These are phyloP conservation scores for Cladosporium sp. DNA, from an alignment of 2,329 filamentous ascomycete species.

Conservation along the genomic window DNA sequence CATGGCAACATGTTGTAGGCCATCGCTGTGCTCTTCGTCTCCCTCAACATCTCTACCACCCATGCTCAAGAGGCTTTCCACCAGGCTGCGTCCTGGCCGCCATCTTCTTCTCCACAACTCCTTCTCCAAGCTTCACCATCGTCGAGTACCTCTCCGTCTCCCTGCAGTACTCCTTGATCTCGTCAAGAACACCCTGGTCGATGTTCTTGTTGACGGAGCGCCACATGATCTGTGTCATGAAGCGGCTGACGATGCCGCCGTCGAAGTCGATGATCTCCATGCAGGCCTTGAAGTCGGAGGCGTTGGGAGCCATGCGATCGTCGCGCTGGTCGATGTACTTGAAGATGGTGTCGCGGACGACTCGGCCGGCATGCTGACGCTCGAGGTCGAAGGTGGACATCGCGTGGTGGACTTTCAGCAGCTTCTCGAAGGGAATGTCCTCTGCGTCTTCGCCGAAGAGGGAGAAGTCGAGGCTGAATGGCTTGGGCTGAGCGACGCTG, in stretches of 20 bases:
- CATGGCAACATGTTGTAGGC: neutral
- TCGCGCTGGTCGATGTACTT: conserved; percentile 9
- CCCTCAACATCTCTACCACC: neutral
- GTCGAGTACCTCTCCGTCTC: neutral
- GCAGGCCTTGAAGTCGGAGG: conserved; percentile 23
- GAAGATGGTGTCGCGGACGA: conserved; percentile 22
- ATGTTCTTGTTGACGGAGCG: conserved; percentile 10
- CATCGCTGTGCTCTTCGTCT: neutral
- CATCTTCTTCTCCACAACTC: neutral
- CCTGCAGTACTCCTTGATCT: neutral
- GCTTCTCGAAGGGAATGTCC: neutral
- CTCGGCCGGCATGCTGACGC: conserved; percentile 19
- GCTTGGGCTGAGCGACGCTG: neutral
- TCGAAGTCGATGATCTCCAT: conserved; percentile 22
- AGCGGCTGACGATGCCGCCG: conserved; percentile 17
- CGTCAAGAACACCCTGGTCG: neutral
- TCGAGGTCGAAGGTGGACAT: conserved; percentile 18
- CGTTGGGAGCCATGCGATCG: neutral
- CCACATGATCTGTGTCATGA: conserved; percentile 22
- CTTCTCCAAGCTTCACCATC: neutral
- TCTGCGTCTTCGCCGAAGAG: neutral
- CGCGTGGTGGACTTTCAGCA: conserved; percentile 18
- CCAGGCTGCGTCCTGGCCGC: neutral
- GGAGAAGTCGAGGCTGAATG: neutral
- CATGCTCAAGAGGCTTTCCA: neutral